Evolutionary conservation across 805 yeast genomes (phyloP).

Genomic region (Pichia deserticola): DNA sequence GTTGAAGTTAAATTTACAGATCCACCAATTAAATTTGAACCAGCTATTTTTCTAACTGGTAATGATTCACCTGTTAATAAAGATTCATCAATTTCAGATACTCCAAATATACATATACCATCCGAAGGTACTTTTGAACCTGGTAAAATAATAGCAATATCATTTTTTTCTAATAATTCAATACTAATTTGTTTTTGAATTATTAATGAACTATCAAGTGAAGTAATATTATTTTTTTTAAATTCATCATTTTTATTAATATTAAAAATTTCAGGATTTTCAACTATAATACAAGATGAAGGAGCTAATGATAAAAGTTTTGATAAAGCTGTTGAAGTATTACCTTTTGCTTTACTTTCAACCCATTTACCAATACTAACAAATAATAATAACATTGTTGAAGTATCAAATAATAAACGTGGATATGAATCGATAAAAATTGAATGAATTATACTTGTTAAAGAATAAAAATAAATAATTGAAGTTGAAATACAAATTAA

Average conservation of each 20-base stretch:
- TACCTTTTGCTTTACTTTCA: constrained; percentile 89
- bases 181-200: constrained; percentile 50
- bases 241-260: neutral
- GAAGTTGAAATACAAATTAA: constrained; percentile 76
- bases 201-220: constrained; percentile 15
- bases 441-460: constrained; percentile 48
- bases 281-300: constrained; percentile 58
- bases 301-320: constrained; percentile 77
- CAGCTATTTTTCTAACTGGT: constrained; percentile 57
- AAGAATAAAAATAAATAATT: constrained; percentile 69
- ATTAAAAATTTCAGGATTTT: constrained; percentile 26
- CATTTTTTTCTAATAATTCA: constrained; percentile 71
- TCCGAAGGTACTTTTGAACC: constrained; percentile 92
- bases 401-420: constrained; percentile 74
- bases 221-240: neutral
- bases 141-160: constrained; percentile 69
- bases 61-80: constrained; percentile 85
- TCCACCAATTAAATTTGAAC: constrained; percentile 77
- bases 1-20: constrained; percentile 77
- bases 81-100: constrained; percentile 82
- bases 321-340: constrained; percentile 83
- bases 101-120: constrained; percentile 72
- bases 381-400: constrained; percentile 75
- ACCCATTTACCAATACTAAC: constrained; percentile 86
- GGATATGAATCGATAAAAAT: constrained; percentile 44